Evolutionary conservation across 2,329 filamentous ascomycete genomes (phyloP), one percentile per base, ranked within the genome.

Genomic region (Acrodontium crateriforme): DNA sequence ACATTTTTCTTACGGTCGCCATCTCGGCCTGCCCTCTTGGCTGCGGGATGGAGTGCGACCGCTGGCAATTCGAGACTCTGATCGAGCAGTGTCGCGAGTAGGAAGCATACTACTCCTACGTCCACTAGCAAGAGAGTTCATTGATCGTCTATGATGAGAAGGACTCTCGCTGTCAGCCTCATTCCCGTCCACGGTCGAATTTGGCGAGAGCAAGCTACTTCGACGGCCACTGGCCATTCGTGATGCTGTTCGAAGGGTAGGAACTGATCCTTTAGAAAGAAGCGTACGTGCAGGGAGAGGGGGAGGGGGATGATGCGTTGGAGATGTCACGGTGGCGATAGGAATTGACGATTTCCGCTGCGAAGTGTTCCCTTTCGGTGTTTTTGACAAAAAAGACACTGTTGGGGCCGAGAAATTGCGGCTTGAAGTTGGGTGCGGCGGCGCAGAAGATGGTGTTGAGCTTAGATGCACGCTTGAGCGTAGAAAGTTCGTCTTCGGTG

Each of bases 141-240:
- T 30, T 17, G 40, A 25, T 13, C 34, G 12, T 18, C 29, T 35
- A 28, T 43, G 38, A 24, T 40, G 38, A 5, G 31, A 18, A 3
- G 40, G 42, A 13, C 37, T 35, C 19, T 47, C 43, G 12, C 34
- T 44, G 17, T 50, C 47, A 6, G 45, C 45, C 20, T 50, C 46
- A 20, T 50, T 44, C 3, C 42, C 45, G 28, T 34, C 16, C 15
- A 32, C 23, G 10, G 24, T 25, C 5, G 32, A 23, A 14, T 30
- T 33, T 2, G 36, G 26, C 9, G 38, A 38, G 15, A 42, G 33
- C 36, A 45, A 38, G 25, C 37, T 45, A 17, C 38, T 41, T 15
- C 36, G 24, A 18, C 42, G 33, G 2, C 36, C 35, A 30, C 28
- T 41, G 4, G 30, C 30, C 3, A 34, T 11, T 5, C 32, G 24